Conservation (phyloP, 176 grass and related monocot genomes). For the Musa troglodytarum region DNA sequence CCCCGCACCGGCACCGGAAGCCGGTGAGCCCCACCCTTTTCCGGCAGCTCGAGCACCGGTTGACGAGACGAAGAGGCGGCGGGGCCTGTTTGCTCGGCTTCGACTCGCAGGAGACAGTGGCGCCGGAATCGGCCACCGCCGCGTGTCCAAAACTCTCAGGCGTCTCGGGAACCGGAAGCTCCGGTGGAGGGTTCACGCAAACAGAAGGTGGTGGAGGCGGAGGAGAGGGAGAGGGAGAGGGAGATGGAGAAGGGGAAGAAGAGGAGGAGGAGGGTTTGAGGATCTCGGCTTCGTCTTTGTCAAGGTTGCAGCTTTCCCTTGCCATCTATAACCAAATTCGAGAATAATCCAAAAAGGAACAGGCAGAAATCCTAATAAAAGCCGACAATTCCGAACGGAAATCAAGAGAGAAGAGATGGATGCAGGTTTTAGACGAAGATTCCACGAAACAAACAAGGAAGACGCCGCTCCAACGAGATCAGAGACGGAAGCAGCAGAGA, state of each 20-base stretch:
- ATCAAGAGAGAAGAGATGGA: background rate
- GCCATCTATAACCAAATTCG: conserved; percentile 20
- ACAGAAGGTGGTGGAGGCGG: conserved; percentile 19
- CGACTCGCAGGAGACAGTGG: background rate
- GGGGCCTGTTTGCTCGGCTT: background rate
- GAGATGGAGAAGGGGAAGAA: background rate
- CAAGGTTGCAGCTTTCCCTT: conserved; percentile 45
- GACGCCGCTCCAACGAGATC: background rate
- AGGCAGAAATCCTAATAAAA: conserved; percentile 11
- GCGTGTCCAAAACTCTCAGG: conserved; percentile 16
- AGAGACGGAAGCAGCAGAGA: background rate
- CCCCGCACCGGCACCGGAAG: conserved; percentile 41
- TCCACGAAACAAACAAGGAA: no score
- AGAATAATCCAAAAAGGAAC: background rate
- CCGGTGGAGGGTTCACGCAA: conserved; percentile 29
- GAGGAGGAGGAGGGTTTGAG: conserved; percentile 33
- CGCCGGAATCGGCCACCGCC: background rate
- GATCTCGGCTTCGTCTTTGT: conserved; percentile 44
- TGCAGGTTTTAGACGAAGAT: no score
- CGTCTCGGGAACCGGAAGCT: conserved; percentile 19
- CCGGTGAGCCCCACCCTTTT: conserved; percentile 42
- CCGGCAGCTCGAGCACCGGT: conserved; percentile 30
- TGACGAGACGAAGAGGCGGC: conserved; percentile 9
- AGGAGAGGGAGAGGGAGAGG: conserved; percentile 22
- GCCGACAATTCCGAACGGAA: background rate